Percentiles rank a stretch among this genome's conserved stretches.
Evolutionary conservation across 495 filamentous ascomycete species (phyloP).

Genomic region (Penicillium dipodomyicola): DNA sequence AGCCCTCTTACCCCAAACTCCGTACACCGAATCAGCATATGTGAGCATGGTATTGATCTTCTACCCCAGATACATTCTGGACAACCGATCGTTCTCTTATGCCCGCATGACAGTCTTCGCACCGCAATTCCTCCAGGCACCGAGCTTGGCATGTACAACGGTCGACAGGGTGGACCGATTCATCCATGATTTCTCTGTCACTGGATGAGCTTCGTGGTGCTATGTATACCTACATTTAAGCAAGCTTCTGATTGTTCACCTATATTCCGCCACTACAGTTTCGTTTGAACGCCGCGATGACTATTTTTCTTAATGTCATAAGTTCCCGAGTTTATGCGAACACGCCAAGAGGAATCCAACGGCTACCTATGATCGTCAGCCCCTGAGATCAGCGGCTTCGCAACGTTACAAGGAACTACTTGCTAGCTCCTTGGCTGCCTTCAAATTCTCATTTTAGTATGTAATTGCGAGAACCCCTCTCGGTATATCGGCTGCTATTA

Average conservation of each 20-base stretch:
- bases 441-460: conserved; percentile 10
- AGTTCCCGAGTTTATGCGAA: conserved; percentile 7
- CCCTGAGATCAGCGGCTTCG: conserved; percentile 9
- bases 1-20: neutral
- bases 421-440: conserved; percentile 20
- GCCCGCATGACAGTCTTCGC: neutral
- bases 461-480: conserved; percentile 12
- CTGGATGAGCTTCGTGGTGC: neutral
- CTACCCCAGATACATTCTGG: neutral
- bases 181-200: neutral
- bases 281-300: neutral
- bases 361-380: conserved; percentile 3
- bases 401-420: conserved; percentile 15
- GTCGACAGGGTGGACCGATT: neutral
- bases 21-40: neutral
- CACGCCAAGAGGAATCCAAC: conserved; percentile 2
- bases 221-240: neutral
- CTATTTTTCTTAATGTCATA: neutral
- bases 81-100: neutral
- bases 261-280: neutral
- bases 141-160: neutral
- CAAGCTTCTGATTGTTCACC: neutral
- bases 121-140: conserved; percentile 1
- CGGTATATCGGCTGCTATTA: conserved; percentile 13
- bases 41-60: neutral